Evolutionary conservation across 768 basidiomycete species (phyloP).

Genomic region (Rhodotorula paludigena): DNA sequence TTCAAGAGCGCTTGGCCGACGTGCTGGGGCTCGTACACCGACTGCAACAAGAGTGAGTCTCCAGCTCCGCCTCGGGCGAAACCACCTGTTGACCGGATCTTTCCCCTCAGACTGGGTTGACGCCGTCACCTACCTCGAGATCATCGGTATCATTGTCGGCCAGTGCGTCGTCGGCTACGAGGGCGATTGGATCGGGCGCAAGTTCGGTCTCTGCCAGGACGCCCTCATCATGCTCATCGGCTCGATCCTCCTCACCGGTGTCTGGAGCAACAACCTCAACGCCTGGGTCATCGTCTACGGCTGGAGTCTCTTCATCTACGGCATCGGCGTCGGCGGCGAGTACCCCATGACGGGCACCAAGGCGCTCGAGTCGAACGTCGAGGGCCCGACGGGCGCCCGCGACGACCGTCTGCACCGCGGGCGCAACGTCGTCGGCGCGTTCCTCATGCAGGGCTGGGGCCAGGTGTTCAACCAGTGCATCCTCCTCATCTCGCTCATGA

Average conservation of each 20-base stretch:
- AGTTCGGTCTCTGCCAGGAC: conserved; percentile 42
- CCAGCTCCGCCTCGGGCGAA: background rate
- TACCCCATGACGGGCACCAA: conserved; percentile 51
- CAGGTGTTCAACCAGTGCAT: conserved; percentile 44
- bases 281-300: conserved; percentile 50
- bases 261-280: conserved; percentile 49
- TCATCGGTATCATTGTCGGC: conserved; percentile 49
- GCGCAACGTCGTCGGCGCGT: conserved; percentile 49
- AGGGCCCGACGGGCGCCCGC: conserved; percentile 41
- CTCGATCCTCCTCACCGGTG: conserved; percentile 50
- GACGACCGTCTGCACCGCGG: conserved; percentile 51
- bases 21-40: conserved; percentile 46
- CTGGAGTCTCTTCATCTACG: conserved; percentile 50
- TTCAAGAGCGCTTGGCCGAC: conserved; percentile 48
- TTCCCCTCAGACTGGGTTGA: conserved; percentile 44
- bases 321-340: conserved; percentile 45
- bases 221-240: conserved; percentile 50
- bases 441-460: conserved; percentile 50
- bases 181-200: conserved; percentile 50
- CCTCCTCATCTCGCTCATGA: conserved; percentile 49
- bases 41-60: conserved; percentile 40
- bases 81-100: background rate
- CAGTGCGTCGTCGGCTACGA: conserved; percentile 28
- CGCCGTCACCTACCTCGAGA: conserved; percentile 48
- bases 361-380: conserved; percentile 46